phyloP scores from a whole-genome alignment of 352 stramenopile genomes.

The Pythium guiyangense region DNA sequence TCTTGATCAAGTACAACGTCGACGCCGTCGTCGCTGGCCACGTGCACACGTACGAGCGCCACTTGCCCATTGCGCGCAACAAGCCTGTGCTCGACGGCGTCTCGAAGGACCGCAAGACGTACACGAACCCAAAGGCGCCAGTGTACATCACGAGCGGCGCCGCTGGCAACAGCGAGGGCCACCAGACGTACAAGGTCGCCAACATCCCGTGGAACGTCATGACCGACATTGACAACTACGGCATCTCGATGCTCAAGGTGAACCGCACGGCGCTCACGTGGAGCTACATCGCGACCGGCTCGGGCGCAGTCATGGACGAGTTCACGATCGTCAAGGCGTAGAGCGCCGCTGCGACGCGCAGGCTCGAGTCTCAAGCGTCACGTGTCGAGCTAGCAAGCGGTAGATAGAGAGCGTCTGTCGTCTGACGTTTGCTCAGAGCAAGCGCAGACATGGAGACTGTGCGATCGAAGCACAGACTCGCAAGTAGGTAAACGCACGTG shows the following conservation, averaged over 20 bases:
- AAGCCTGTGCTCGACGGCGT: conserved; percentile 38
- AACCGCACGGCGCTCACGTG: conserved; percentile 17
- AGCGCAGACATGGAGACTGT: too few species aligned
- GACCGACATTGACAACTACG: conserved; percentile 44
- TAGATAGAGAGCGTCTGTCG: too few species aligned
- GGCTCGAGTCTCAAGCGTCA: too few species aligned
- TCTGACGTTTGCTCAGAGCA: too few species aligned
- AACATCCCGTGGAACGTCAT: conserved; percentile 43
- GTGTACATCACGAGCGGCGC: conserved; percentile 65
- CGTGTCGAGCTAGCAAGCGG: too few species aligned
- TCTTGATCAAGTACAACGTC: conserved; percentile 85
- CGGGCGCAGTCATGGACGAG: conserved; percentile 17
- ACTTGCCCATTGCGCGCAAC: conserved; percentile 47
- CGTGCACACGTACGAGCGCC: conserved; percentile 82
- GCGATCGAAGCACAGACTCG: too few species aligned
- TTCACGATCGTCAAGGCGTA: too few species aligned
- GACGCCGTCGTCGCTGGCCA: conserved; percentile 84
- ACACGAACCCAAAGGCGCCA: conserved; percentile 50
- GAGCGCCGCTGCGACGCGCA: too few species aligned
- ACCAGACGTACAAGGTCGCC: conserved; percentile 13
- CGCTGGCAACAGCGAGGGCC: conserved; percentile 52
- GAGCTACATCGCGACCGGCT: conserved; percentile 22
- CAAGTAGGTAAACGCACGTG: too few species aligned
- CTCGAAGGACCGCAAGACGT: conserved; percentile 47
- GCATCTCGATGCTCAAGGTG: conserved; percentile 8